Percentiles rank a stretch among this genome's conserved stretches.
Evolutionary conservation across 768 basidiomycete species (phyloP).

Genomic region (Pholiota conissans): DNA sequence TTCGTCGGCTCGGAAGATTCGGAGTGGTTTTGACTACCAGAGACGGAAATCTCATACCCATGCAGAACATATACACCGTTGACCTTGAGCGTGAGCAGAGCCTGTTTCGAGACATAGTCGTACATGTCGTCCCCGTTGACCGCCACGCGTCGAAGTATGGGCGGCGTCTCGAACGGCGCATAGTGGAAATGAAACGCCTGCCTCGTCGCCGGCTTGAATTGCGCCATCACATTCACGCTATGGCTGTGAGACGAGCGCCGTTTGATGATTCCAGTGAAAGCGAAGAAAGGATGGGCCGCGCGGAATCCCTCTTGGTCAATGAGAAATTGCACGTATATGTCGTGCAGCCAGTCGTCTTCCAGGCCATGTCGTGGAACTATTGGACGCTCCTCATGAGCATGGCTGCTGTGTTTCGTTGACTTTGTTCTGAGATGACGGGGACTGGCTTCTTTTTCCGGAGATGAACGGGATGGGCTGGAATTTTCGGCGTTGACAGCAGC

Average conservation of each 20-base stretch:
- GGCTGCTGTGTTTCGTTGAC: not conserved
- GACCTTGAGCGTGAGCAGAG: slow-evolving; percentile 62
- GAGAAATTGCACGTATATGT: slow-evolving; percentile 57
- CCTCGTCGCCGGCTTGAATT: slow-evolving; percentile 62
- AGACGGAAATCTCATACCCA: slow-evolving; percentile 54
- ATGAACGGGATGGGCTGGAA: not conserved
- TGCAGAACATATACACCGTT: slow-evolving; percentile 78
- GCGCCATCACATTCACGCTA: slow-evolving; percentile 46
- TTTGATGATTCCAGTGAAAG: slow-evolving; percentile 50
- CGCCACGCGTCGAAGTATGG: slow-evolving; percentile 69
- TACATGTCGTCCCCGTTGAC: slow-evolving; percentile 64
- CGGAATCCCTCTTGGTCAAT: slow-evolving; percentile 88
- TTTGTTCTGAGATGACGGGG: not conserved
- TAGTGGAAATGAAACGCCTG: slow-evolving; percentile 73
- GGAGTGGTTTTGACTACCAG: slow-evolving; percentile 10
- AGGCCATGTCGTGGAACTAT: not conserved
- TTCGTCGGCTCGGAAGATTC: slow-evolving; percentile 33
- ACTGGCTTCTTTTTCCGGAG: not conserved
- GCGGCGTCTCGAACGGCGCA: slow-evolving; percentile 62
- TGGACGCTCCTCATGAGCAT: not conserved
- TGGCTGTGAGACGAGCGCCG: slow-evolving; percentile 24
- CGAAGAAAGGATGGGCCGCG: slow-evolving; percentile 57
- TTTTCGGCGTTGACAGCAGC: not conserved
- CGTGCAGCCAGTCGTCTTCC: slow-evolving; percentile 50
- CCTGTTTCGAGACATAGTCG: slow-evolving; percentile 79